Evolutionary conservation across 176 grass and related monocot genomes (phyloP), one percentile per base, ranked within the genome.

Genomic region (Zea luxurians): DNA sequence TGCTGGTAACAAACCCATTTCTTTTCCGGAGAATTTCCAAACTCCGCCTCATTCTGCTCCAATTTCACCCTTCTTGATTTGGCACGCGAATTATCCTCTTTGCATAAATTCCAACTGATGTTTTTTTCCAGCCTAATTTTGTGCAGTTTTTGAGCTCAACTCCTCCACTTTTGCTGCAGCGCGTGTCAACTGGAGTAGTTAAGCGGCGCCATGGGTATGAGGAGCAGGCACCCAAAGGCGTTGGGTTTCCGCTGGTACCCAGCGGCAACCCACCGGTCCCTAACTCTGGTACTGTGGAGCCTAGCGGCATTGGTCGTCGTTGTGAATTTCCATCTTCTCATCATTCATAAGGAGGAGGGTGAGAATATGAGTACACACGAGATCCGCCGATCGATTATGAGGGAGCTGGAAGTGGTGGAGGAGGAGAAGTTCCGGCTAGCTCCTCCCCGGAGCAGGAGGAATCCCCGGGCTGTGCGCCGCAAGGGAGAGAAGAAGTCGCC

Each of bases 401-500:
- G 69, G 60, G 88, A 93, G 21, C 53, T 99, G 75, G 96, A 99
- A 84, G 80, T 40, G 75, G 90, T 95, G 5, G 96, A 99, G 84
- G 90, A 99, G 72, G 92, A 91, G 48, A 68, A 36, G 10, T 88
- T 93, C 85, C 77, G 77, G 68, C 77, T 99, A 61, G 47, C 76
- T 4, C 85, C 84, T 66, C 81, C 70, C 6, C 83, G 88, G 65
- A 94, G 88, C 82, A 67, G 89, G 78, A 89, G 92, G 84, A 93
- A 92, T 68, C 92, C 96, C 36, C 89, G 92, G 75, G 96, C 96
- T 4, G 79, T 91, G 76, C 91, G 87, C 80, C 86, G 96, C 75
- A 95, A 88, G 77, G 96, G 92, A 59, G 83, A 93, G 37, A 83
- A 79, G 78, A 99, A 89, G 76, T 82, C 86, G 0, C 71, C 92